These are phyloP conservation scores for Aphanomyces astaci DNA, from an alignment of 352 stramenopile genomes.

Conservation along the genomic window DNA sequence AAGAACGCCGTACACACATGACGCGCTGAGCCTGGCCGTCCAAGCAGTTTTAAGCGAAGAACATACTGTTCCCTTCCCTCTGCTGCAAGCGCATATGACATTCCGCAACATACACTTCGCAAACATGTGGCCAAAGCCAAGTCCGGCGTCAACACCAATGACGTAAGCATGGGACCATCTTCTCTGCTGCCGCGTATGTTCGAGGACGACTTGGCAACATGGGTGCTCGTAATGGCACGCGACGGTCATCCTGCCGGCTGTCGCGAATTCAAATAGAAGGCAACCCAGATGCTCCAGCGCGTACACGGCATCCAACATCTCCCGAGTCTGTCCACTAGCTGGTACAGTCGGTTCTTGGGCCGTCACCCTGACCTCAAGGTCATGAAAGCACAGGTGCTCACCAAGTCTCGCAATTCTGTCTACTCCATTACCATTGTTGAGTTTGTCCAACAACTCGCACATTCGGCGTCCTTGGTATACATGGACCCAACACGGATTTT, in stretches of 20 bases:
- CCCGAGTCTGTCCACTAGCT: neutral
- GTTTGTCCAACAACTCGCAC: neutral
- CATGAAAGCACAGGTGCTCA: neutral
- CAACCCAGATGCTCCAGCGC: neutral
- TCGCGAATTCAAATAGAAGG: neutral
- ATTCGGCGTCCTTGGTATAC: neutral
- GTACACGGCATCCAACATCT: neutral
- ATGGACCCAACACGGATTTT: conserved; percentile 1
- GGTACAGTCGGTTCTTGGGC: neutral
- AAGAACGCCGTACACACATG: no score
- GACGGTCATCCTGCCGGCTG: neutral
- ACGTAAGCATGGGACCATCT: neutral
- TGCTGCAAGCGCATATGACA: no score
- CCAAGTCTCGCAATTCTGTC: neutral
- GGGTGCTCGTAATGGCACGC: neutral
- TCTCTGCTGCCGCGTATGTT: neutral
- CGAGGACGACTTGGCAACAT: neutral
- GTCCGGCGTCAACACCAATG: neutral
- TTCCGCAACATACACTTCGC: neutral
- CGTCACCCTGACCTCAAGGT: neutral
- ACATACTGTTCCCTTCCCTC: no score
- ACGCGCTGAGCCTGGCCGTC: no score
- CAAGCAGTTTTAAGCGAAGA: no score
- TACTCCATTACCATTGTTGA: neutral
- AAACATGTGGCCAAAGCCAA: neutral